These are phyloP conservation scores for Chytriomyces hyalinus DNA, from an alignment of 192 early-diverging fungal genomes.

Conservation along the genomic window DNA sequence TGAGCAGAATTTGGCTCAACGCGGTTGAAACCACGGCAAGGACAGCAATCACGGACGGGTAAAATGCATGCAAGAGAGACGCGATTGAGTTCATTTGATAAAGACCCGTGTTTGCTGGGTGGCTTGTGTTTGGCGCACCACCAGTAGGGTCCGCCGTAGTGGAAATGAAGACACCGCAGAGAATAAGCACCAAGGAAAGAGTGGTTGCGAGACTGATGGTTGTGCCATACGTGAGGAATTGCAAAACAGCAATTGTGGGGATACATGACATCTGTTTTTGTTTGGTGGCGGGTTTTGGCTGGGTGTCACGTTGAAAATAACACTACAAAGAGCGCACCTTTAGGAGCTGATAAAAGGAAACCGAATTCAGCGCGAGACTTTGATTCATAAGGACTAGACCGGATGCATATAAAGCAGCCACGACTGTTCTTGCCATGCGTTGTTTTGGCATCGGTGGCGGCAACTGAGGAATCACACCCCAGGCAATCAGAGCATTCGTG, in stretches of 20 bases:
- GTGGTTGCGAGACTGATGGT: background rate
- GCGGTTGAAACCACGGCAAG: constrained; percentile 8
- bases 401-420: constrained; percentile 5
- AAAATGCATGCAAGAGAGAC: background rate
- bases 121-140: background rate
- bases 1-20: constrained; percentile 18
- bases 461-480: constrained; percentile 12
- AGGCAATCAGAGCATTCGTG: constrained; percentile 8
- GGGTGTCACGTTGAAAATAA: background rate
- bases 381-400: constrained; percentile 29
- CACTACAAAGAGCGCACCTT: constrained; percentile 9
- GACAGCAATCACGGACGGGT: constrained; percentile 2
- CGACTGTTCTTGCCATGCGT: background rate
- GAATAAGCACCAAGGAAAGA: constrained; percentile 5
- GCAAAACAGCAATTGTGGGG: constrained; percentile 13
- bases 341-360: constrained; percentile 19
- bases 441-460: constrained; percentile 6
- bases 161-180: constrained; percentile 14
- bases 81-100: background rate
- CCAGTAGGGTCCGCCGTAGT: background rate
- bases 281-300: too few relatives aligned
- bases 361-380: constrained; percentile 10
- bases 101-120: background rate
- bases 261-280: constrained; percentile 21
- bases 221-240: constrained; percentile 21